Evolutionary conservation across 1,139 yeast genomes (phyloP).

Genomic region (Yamadazyma dendronema): DNA sequence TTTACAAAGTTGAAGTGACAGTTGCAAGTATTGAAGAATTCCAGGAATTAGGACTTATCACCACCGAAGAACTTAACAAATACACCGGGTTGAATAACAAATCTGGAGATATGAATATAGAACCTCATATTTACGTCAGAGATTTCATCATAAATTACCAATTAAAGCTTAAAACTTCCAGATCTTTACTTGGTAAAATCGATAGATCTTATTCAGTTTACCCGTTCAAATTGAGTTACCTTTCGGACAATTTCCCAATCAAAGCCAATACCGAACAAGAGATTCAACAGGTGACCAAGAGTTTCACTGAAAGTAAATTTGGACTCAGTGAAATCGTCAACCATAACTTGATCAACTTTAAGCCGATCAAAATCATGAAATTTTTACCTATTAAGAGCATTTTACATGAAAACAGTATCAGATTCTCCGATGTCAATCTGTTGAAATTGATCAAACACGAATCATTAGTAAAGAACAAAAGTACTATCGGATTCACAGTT

Average conservation of each 20-base stretch:
- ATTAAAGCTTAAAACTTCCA: constrained; percentile 71
- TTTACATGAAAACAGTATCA: constrained; percentile 52
- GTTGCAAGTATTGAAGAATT: constrained; percentile 66
- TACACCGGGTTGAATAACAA: constrained; percentile 61
- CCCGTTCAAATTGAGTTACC: constrained; percentile 81
- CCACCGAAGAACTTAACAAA: constrained; percentile 63
- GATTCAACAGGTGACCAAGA: constrained; percentile 44
- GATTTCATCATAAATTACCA: constrained; percentile 81
- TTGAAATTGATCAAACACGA: constrained; percentile 59
- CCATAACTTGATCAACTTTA: constrained; percentile 74
- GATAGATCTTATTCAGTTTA: constrained; percentile 79
- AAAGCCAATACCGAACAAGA: constrained; percentile 37
- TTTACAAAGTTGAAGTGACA: constrained; percentile 76
- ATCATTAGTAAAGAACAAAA: constrained; percentile 48
- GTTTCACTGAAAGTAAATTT: constrained; percentile 59
- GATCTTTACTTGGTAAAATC: constrained; percentile 66
- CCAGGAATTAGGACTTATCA: constrained; percentile 60
- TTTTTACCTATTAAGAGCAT: constrained; percentile 68
- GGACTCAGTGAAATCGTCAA: constrained; percentile 82
- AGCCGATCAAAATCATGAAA: constrained; percentile 70
- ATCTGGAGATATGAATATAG: constrained; percentile 50
- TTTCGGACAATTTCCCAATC: constrained; percentile 57
- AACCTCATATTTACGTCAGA: constrained; percentile 76
- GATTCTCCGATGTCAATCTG: constrained; percentile 52
- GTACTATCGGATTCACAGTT: constrained; percentile 78